Base-by-base conservation (phyloP, 164 flowering plant species). In the Amborella trichopoda region DNA sequence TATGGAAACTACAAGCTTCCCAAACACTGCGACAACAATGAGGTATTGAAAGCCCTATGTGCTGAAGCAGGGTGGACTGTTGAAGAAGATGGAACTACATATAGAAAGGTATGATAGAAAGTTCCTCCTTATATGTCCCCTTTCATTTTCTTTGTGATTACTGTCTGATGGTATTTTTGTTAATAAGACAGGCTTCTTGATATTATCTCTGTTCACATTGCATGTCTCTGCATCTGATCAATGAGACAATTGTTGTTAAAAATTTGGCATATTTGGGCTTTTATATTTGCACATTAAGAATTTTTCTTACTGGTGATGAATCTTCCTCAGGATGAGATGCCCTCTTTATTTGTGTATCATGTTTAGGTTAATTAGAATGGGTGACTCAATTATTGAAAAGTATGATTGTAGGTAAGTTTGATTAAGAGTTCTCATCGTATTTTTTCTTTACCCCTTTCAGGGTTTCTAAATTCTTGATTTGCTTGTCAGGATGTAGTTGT, bases 11-110 rank as follows among this genome's bases (percentile, higher is more conserved):
- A 70, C 57, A 72, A 74, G 77, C 81, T 85, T 12, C 91, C 95
- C 5, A 85, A 85, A 59, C 95, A 85, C 68, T 86, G 95, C 54
- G 96, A 86, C 65, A 87, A 87, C 63, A 87, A 87, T 57, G 94
- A 87, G 61, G 96, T 87, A 32, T 58, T 87, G 57, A 87, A 87
- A 52, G 96, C 96, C 53, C 82, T 87, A 47, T 81, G 90, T 49
- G 48, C 69, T 46, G 96, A 87, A 62, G 95, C 95, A 30, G 95
- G 95, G 3, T 86, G 95, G 95, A 75, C 69, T 24, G 95, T 86
- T 18, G 90, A 87, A 64, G 81, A 74, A 40, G 96, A 87, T 52
- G 96, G 96, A 28, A 83, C 96, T 36, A 87, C 96, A 25, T 87
- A 87, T 59, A 48, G 94, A 46, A 87, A 87, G 94, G 96, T 86